Conservation (phyloP, 2,329 filamentous ascomycete species). For the Fusarium veterinarium region DNA sequence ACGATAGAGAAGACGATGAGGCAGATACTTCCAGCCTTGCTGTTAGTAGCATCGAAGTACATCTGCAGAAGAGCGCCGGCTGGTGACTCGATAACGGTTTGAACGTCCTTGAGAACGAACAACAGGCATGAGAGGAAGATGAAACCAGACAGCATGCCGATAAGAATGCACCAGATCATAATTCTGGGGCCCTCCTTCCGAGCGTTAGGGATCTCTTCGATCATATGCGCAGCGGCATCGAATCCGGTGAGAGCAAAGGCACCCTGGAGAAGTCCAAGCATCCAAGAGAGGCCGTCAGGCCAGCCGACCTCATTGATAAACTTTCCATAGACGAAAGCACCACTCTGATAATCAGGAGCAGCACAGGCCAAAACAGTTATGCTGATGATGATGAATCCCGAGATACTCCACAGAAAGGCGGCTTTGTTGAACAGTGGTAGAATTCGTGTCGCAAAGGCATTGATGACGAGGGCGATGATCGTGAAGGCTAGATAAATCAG, state of each 20-base stretch:
- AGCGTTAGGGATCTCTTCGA: slow-evolving; percentile 67
- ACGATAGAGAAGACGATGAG: slow-evolving; percentile 74
- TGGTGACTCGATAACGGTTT: slow-evolving; percentile 65
- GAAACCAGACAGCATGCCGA: slow-evolving; percentile 70
- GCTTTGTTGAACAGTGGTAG: slow-evolving; percentile 75
- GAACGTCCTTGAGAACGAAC: slow-evolving; percentile 70
- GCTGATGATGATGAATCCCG: slow-evolving; percentile 75
- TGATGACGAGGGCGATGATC: slow-evolving; percentile 70
- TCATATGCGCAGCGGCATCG: slow-evolving; percentile 60
- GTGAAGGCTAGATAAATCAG: slow-evolving; percentile 76
- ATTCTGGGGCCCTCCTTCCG: slow-evolving; percentile 71
- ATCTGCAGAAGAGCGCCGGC: slow-evolving; percentile 72
- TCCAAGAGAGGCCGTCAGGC: slow-evolving; percentile 73
- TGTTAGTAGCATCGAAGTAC: slow-evolving; percentile 72
- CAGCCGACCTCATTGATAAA: slow-evolving; percentile 78
- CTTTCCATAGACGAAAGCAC: slow-evolving; percentile 71
- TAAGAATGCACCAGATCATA: slow-evolving; percentile 73
- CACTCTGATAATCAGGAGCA: slow-evolving; percentile 72
- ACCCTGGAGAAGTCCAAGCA: slow-evolving; percentile 65
- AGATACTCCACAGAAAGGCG: slow-evolving; percentile 77
- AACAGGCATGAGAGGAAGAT: slow-evolving; percentile 72
- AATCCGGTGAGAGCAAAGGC: slow-evolving; percentile 62
- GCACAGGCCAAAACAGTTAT: slow-evolving; percentile 76
- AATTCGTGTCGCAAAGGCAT: slow-evolving; percentile 67
- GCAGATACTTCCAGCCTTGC: slow-evolving; percentile 70